Conservation (phyloP, 257 asterid species). For the Nicotiana tabacum region DNA sequence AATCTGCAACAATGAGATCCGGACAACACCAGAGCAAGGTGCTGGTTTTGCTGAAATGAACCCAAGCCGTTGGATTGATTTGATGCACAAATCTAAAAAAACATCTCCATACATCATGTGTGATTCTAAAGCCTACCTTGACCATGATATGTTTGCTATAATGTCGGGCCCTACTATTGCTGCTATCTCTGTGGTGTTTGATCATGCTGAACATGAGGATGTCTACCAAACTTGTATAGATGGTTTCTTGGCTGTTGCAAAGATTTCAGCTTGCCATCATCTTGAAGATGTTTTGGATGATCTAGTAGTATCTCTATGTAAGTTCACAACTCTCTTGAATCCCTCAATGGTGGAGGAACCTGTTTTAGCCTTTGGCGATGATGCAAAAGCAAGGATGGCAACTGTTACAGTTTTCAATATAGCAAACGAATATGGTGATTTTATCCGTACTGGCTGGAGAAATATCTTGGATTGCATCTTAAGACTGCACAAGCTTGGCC, state of each 20-base stretch:
- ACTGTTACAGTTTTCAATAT: conserved; percentile 88
- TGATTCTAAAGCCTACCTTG: conserved; percentile 84
- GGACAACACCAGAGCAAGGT: conserved; percentile 89
- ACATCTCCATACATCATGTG: conserved; percentile 68
- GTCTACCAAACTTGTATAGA: conserved; percentile 91
- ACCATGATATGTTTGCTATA: conserved; percentile 95
- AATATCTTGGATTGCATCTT: conserved; percentile 84
- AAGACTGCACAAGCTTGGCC: conserved; percentile 91
- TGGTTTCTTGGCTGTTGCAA: conserved; percentile 93
- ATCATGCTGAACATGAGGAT: conserved; percentile 91
- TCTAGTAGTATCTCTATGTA: conserved; percentile 88
- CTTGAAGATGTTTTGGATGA: conserved; percentile 96
- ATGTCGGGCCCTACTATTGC: conserved; percentile 99
- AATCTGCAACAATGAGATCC: conserved; percentile 92
- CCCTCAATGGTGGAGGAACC: conserved; percentile 91
- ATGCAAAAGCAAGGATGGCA: conserved; percentile 92
- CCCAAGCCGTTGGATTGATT: conserved; percentile 94
- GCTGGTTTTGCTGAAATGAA: conserved; percentile 92
- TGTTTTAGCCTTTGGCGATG: conserved; percentile 90
- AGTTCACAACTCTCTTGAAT: conserved; percentile 83
- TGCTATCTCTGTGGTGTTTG: conserved; percentile 93
- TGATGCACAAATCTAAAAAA: conserved; percentile 81
- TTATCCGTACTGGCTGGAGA: conserved; percentile 94
- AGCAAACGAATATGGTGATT: conserved; percentile 90
- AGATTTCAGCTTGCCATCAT: conserved; percentile 92